These are phyloP conservation scores for Rosa hybrid DNA, from an alignment of 331 rosid genomes.

Conservation along the genomic window DNA sequence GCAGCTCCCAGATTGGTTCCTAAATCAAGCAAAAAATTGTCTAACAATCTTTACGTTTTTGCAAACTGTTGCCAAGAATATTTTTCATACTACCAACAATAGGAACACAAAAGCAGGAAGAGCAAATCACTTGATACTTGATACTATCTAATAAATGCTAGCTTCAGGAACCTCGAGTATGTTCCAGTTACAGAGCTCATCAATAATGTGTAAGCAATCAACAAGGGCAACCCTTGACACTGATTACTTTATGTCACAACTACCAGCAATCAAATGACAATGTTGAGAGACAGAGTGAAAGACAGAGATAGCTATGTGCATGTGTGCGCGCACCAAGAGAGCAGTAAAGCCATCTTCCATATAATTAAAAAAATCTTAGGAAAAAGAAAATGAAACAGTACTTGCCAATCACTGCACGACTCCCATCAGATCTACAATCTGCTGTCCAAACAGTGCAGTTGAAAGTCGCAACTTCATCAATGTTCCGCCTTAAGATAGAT, in stretches of 20 bases:
- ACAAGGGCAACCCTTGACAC: not conserved
- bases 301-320: not conserved
- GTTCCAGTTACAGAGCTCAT: not conserved
- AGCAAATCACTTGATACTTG: not conserved
- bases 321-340: not conserved
- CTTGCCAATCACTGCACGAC: constrained; percentile 72
- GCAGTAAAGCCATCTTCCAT: not conserved
- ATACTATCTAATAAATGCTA: not conserved
- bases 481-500: constrained; percentile 43
- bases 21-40: constrained; percentile 30
- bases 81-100: not conserved
- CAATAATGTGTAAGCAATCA: not conserved
- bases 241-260: not conserved
- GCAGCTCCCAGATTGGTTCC: constrained; percentile 83
- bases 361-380: not conserved
- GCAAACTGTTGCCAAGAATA: not conserved
- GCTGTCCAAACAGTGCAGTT: constrained; percentile 79
- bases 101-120: not conserved
- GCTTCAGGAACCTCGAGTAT: not conserved
- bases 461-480: constrained; percentile 57
- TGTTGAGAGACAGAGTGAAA: not conserved
- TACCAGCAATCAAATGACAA: not conserved
- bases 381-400: constrained; percentile 22
- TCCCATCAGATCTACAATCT: constrained; percentile 59
- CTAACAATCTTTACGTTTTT: not conserved